Percentiles rank a stretch among this genome's conserved stretches.
Evolutionary conservation across 139 green algal species (phyloP).

Genomic region (Spirogloea muscicola): DNA sequence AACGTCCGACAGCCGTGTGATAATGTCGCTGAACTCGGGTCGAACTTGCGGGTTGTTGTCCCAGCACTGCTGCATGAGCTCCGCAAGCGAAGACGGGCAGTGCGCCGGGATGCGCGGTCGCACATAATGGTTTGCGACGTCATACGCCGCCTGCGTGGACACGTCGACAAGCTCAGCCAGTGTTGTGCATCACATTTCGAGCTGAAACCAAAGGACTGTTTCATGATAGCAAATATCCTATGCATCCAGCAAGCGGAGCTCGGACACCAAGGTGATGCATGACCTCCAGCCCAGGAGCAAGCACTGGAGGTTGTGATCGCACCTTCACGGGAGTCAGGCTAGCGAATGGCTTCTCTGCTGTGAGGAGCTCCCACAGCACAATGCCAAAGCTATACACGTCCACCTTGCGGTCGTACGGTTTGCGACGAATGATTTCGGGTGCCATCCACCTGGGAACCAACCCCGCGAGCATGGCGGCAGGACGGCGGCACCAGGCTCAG

Average conservation of each 20-base stretch:
- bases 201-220: no score
- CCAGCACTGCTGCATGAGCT: conserved; percentile 13
- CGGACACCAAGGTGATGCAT: no score
- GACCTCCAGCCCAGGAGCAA: no score
- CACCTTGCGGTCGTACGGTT: conserved; percentile 78
- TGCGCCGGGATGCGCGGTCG: conserved; percentile 5
- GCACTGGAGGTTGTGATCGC: no score
- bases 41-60: background rate
- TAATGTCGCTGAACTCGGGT: conserved; percentile 5
- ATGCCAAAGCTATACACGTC: conserved; percentile 90
- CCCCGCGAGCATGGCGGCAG: no score
- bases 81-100: background rate
- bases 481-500: no score
- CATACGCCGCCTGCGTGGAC: conserved; percentile 58
- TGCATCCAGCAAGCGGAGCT: no score
- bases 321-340: conserved; percentile 84
- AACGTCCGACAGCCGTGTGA: no score
- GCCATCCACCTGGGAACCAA: no score
- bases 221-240: no score
- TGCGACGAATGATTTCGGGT: conserved; percentile 99
- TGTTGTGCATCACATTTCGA: no score
- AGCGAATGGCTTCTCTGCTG: conserved; percentile 72
- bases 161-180: no score
- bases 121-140: conserved; percentile 61
- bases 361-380: conserved; percentile 84